Percentiles rank a stretch among this genome's conserved stretches.
phyloP scores from a whole-genome alignment of 129 eudicot species.

The Mikania micrantha region DNA sequence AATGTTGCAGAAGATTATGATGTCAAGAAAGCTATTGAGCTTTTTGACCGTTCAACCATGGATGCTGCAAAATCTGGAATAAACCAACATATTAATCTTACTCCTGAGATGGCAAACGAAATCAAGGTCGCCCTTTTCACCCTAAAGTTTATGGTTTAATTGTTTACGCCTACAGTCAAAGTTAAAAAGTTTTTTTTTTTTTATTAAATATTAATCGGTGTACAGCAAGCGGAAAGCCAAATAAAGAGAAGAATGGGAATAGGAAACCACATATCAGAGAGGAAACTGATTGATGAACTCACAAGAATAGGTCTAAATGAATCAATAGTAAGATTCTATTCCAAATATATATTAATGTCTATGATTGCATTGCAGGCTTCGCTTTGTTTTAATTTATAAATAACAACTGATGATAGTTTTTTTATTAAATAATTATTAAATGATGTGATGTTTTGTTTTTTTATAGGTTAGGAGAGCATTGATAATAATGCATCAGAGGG shows the following conservation, averaged over 20 bases:
- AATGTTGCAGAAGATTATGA: slow-evolving; percentile 71
- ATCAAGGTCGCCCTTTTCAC: slow-evolving; percentile 58
- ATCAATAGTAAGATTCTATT: slow-evolving; percentile 56
- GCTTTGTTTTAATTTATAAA: background rate
- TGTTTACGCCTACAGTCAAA: background rate
- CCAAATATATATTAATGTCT: too few species aligned
- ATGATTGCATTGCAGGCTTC: too few species aligned
- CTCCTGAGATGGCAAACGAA: slow-evolving; percentile 91
- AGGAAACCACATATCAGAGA: slow-evolving; percentile 93
- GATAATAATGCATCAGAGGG: slow-evolving; percentile 90
- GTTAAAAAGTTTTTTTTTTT: background rate
- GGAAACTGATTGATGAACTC: slow-evolving; percentile 90
- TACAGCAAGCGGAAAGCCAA: slow-evolving; percentile 90
- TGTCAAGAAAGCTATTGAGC: slow-evolving; percentile 74
- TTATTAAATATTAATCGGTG: background rate
- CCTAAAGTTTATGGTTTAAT: background rate
- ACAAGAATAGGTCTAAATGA: slow-evolving; percentile 85
- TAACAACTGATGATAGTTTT: background rate
- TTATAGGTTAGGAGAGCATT: slow-evolving; percentile 91
- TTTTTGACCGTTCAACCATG: slow-evolving; percentile 81
- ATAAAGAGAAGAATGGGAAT: slow-evolving; percentile 98
- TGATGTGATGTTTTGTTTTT: background rate
- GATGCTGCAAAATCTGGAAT: slow-evolving; percentile 97
- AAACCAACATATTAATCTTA: slow-evolving; percentile 74
- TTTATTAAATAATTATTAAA: too few species aligned